Conservation (phyloP, 768 basidiomycete genomes). For the Phanerodontia chrysosporium region DNA sequence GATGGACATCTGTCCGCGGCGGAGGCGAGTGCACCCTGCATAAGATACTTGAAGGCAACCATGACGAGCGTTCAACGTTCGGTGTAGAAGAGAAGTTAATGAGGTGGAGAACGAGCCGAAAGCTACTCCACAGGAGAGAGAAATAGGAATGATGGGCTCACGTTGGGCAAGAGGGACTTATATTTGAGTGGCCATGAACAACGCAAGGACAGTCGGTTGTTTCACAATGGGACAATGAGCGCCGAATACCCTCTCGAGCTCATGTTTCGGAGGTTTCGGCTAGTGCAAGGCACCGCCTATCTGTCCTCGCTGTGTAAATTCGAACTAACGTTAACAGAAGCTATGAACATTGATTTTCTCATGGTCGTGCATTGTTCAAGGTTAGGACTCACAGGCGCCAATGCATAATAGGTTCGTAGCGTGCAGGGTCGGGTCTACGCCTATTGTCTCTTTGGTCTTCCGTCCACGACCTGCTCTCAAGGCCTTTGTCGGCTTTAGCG, state of each 20-base stretch:
- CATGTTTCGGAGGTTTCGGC: too few species aligned
- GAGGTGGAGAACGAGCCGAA: background rate
- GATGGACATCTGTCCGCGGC: conserved; percentile 3
- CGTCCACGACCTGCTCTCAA: background rate
- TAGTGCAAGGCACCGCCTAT: too few species aligned
- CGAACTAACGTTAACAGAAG: too few species aligned
- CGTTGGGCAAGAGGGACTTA: background rate
- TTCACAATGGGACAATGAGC: background rate
- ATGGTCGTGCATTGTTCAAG: too few species aligned
- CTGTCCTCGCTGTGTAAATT: too few species aligned
- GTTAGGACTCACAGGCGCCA: too few species aligned
- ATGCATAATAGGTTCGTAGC: background rate
- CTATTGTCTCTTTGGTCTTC: background rate
- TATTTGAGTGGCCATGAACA: background rate
- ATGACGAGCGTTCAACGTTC: conserved; percentile 2
- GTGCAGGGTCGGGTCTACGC: background rate
- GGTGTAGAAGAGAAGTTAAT: background rate
- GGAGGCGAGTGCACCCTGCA: conserved; percentile 12
- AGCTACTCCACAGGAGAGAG: background rate
- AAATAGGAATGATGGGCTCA: background rate
- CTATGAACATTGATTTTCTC: too few species aligned
- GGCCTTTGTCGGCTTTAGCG: background rate
- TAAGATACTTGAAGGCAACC: conserved; percentile 10
- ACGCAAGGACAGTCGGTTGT: background rate
- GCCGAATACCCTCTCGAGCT: background rate